phyloP scores from a whole-genome alignment of 2,329 filamentous ascomycete species.

The Penicillium sp. region DNA sequence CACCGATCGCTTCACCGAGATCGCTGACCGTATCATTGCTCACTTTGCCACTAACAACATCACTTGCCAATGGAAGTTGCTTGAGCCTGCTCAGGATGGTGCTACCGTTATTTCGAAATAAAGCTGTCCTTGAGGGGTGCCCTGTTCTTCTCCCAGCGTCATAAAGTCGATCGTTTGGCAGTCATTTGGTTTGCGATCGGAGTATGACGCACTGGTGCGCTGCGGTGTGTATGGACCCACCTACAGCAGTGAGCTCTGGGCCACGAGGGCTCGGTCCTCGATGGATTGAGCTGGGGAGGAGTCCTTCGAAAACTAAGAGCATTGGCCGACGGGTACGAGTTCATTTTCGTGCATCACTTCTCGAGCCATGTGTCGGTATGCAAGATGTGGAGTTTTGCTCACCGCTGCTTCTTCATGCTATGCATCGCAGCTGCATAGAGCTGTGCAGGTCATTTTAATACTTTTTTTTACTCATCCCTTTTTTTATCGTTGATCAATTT shows the following conservation, averaged over 20 bases:
- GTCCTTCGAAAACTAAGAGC: background rate
- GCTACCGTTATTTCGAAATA: slow-evolving; percentile 41
- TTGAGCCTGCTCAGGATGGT: slow-evolving; percentile 79
- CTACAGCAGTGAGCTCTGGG: background rate
- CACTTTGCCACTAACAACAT: slow-evolving; percentile 70
- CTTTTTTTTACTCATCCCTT: background rate
- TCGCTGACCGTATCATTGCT: slow-evolving; percentile 76
- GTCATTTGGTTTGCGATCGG: background rate
- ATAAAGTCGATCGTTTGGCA: background rate
- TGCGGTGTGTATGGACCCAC: background rate
- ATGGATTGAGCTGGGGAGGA: background rate
- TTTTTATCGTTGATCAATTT: background rate
- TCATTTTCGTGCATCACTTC: background rate
- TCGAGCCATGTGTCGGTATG: slow-evolving; percentile 16
- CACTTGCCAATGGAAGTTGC: slow-evolving; percentile 79
- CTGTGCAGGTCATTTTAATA: background rate
- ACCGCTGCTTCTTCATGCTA: slow-evolving; percentile 24
- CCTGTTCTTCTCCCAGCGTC: background rate
- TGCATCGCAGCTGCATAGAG: slow-evolving; percentile 18
- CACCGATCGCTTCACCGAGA: slow-evolving; percentile 84
- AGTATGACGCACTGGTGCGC: background rate
- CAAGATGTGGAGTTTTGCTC: slow-evolving; percentile 16
- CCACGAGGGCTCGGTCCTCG: background rate
- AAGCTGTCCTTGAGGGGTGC: background rate
- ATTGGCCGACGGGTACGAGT: slow-evolving; percentile 2